These are phyloP conservation scores for Aspergillus phoenicis DNA, from an alignment of 2,329 filamentous ascomycete genomes.

Conservation along the genomic window DNA sequence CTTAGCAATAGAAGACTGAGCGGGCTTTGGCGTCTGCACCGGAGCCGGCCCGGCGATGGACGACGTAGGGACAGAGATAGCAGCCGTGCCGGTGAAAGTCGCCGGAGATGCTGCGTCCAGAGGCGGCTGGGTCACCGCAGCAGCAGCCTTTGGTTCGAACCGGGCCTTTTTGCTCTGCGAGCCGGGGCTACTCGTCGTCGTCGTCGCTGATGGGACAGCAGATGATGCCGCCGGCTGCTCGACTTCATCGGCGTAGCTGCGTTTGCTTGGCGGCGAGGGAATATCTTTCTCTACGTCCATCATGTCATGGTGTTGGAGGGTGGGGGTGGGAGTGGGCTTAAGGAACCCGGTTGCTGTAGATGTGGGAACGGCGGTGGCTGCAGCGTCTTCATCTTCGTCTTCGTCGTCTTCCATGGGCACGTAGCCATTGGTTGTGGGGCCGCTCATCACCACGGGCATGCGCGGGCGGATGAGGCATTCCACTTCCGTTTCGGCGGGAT, in stretches of 20 bases:
- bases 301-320: constrained; percentile 15
- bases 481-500: constrained; percentile 64
- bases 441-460: constrained; percentile 49
- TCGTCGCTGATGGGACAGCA: not conserved
- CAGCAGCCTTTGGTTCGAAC: constrained; percentile 23
- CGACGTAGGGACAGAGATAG: constrained; percentile 15
- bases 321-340: constrained; percentile 21
- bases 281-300: constrained; percentile 15
- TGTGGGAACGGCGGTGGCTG: constrained; percentile 14
- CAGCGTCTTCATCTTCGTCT: constrained; percentile 32
- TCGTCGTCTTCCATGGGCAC: constrained; percentile 33
- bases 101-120: constrained; percentile 18
- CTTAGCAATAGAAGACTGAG: not conserved
- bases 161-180: constrained; percentile 37
- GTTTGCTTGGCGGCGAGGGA: constrained; percentile 28
- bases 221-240: constrained; percentile 1
- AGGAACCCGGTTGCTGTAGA: constrained; percentile 29
- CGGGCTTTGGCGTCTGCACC: not conserved
- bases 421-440: constrained; percentile 28
- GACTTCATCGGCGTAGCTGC: constrained; percentile 31
- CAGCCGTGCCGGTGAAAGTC: constrained; percentile 21
- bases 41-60: not conserved
- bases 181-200: not conserved
- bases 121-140: constrained; percentile 14
- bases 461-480: constrained; percentile 67